These are phyloP conservation scores for Amauroascus verrucosus DNA, from an alignment of 2,329 filamentous ascomycete species.

Conservation along the genomic window DNA sequence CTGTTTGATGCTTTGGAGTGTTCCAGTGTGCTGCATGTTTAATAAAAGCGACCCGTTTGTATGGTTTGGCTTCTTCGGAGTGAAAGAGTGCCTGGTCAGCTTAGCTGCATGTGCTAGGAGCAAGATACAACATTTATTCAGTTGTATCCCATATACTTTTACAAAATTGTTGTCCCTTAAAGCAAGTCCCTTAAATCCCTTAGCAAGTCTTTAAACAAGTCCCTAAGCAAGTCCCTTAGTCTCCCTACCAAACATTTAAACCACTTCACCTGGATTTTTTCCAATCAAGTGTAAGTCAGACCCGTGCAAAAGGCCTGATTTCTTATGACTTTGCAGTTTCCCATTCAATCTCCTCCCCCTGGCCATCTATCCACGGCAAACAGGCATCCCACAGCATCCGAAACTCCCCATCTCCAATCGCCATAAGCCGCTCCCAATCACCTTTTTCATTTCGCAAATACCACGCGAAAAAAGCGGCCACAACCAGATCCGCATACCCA, in stretches of 20 bases:
- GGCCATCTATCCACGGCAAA: slow-evolving; percentile 14
- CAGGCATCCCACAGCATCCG: slow-evolving; percentile 13
- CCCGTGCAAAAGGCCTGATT: too few relatives aligned
- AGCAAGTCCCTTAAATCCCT: neutral
- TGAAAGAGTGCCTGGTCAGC: neutral
- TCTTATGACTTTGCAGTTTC: neutral
- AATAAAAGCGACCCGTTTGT: neutral
- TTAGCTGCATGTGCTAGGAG: neutral
- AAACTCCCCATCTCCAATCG: slow-evolving; percentile 13
- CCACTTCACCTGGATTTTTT: too few relatives aligned
- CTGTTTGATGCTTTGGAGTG: neutral
- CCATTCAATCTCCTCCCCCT: slow-evolving; percentile 13
- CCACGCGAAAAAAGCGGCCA: slow-evolving; percentile 15
- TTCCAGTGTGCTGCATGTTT: neutral
- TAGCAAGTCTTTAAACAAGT: too few relatives aligned
- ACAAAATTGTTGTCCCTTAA: neutral
- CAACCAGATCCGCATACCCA: slow-evolving; percentile 16
- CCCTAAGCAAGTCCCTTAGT: too few relatives aligned
- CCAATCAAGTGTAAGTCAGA: too few relatives aligned
- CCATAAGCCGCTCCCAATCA: slow-evolving; percentile 12
- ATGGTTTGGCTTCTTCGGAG: neutral
- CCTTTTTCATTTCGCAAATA: slow-evolving; percentile 8
- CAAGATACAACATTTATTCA: neutral
- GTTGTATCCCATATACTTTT: neutral
- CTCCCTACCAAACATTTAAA: too few relatives aligned